Conservation (phyloP, 495 filamentous ascomycete genomes). For the Letharia lupina region DNA sequence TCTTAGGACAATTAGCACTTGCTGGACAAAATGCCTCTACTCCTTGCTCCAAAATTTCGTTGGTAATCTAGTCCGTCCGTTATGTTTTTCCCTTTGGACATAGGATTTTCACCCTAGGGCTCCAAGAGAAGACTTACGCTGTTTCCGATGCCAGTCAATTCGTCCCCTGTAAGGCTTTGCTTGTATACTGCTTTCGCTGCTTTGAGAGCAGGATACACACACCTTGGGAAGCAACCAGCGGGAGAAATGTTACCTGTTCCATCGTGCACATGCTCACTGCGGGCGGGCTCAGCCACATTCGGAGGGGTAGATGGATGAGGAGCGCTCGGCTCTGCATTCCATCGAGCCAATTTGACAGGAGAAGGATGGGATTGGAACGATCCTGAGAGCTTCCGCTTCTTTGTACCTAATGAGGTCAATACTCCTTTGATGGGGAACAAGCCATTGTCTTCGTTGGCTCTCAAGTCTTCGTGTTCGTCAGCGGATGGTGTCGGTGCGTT, state of each 20-base stretch:
- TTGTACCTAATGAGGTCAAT: background rate
- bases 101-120: background rate
- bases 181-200: background rate
- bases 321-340: background rate
- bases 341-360: background rate
- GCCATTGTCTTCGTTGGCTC: background rate
- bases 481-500: background rate
- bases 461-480: background rate
- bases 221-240: background rate
- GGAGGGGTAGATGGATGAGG: background rate
- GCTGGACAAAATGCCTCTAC: background rate
- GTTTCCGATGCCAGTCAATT: background rate
- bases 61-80: background rate
- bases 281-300: background rate
- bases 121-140: background rate
- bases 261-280: background rate
- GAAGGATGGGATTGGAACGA: background rate
- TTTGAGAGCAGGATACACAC: background rate
- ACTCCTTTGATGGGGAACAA: background rate
- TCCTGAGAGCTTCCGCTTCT: background rate
- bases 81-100: background rate
- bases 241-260: background rate
- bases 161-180: background rate
- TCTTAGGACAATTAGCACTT: background rate
- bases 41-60: background rate